Evolutionary conservation across 768 basidiomycete species (phyloP).

Genomic region (Calocybe indica): DNA sequence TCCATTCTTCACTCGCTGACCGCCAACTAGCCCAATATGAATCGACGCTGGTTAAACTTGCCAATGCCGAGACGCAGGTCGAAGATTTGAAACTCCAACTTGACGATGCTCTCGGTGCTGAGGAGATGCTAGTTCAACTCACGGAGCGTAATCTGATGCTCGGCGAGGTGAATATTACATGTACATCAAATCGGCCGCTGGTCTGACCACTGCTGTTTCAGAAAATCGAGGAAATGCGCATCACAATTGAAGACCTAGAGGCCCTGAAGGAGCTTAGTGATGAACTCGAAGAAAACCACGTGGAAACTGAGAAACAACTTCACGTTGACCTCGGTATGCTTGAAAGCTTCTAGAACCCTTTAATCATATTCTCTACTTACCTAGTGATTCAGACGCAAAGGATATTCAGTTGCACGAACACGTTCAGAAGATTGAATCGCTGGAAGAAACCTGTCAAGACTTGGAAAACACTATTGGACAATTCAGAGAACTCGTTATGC

Average conservation of each 20-base stretch:
- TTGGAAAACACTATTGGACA: slow-evolving; percentile 84
- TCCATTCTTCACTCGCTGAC: slow-evolving; percentile 4
- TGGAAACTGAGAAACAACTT: slow-evolving; percentile 88
- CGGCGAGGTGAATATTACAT: slow-evolving; percentile 58
- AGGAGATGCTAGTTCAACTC: slow-evolving; percentile 93
- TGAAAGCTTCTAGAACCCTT: not conserved
- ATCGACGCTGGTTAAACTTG: slow-evolving; percentile 68
- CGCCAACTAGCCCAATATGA: slow-evolving; percentile 65
- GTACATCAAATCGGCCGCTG: not conserved
- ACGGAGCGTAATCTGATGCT: slow-evolving; percentile 92
- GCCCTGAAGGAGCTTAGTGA: slow-evolving; percentile 94
- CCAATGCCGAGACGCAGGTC: slow-evolving; percentile 86
- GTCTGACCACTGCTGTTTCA: slow-evolving; percentile 21
- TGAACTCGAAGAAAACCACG: slow-evolving; percentile 94
- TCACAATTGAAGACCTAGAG: slow-evolving; percentile 94
- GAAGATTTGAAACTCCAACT: slow-evolving; percentile 92
- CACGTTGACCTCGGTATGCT: slow-evolving; percentile 84
- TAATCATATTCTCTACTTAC: not conserved
- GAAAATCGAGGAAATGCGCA: slow-evolving; percentile 98
- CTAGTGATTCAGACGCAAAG: slow-evolving; percentile 45
- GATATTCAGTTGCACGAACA: slow-evolving; percentile 70
- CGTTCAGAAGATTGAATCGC: slow-evolving; percentile 48
- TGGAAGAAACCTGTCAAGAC: slow-evolving; percentile 82
- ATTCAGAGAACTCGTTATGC: slow-evolving; percentile 87
- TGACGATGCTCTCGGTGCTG: slow-evolving; percentile 91